Base-by-base conservation (phyloP, 805 yeast genomes). In the Wickerhamiella bombiphila region DNA sequence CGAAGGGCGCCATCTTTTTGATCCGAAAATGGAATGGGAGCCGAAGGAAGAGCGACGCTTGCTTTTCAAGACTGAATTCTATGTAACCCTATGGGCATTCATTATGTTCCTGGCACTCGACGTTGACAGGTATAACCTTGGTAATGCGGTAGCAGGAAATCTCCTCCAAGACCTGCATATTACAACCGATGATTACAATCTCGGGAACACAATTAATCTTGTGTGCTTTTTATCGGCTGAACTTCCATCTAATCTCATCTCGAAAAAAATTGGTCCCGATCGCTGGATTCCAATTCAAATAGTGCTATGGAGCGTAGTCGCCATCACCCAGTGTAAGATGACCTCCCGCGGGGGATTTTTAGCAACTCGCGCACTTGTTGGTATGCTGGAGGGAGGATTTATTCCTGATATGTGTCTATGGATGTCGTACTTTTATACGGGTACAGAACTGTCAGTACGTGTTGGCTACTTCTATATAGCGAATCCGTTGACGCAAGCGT, bases 201-300 rank as follows among this genome's bases (percentile, higher is more conserved):
- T 58, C 29, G 80, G 77, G 15, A 66, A 63, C 43, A 73, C 17
- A 59, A 74, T 37, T 63, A 67, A 48, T 58, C 60, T 45, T 42
- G 59, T 70, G 3, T 61, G 69, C 29, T 76, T 76, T 48, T 54
- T 76, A 37, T 48, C 58, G 14, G 70, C 77, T 15, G 82, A 76
- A 52, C 55, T 76, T 8, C 83, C 82, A 0, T 74, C 80, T 2
- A 80, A 76, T 50, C 59, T 76, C 44, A 57, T 76, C 34, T 68
- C 78, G 8, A 74, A 76, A 50, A 64, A 61, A 36, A 38, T 76
- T 18, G 83, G 83, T 5, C 70, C 78, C 4, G 80, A 74, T 48
- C 47, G 64, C 29, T 74, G 77, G 69, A 69, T 75, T 43, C 80
- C 80, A 6, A 56, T 62, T 29, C 79, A 74, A 49, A 64, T 75